Base-by-base conservation (phyloP, 2,329 filamentous ascomycete genomes). In the Orbilia oligospora region DNA sequence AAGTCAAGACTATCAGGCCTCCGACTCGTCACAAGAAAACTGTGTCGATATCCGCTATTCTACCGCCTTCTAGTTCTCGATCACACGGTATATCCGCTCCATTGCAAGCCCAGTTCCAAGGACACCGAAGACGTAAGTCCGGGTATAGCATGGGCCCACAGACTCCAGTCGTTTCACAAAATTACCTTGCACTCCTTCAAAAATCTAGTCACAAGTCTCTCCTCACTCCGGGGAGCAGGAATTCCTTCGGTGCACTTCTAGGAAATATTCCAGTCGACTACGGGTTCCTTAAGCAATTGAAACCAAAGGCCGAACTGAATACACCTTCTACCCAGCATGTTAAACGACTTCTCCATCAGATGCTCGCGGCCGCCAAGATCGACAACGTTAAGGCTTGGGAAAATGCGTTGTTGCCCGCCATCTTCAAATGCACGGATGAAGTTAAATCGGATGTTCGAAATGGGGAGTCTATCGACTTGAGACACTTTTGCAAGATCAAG, bases 401-500 rank as follows among this genome's bases (percentile, higher is more conserved):
- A 83, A 94, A 91, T 81, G 93, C 95, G 0, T 87, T 99, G 12
- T 88, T 97, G 64, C 96, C 96, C 0, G 97, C 99, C 66, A 87
- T 99, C 20, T 87, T 97, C 22, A 92, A 92, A 81, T 96, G 94
- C 80, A 97, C 95, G 0, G 94, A 97, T 81, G 96, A 98, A 83
- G 94, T 99, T 2, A 92, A 97, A 80, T 96, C 96, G 0, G 93
- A 98, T 83, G 93, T 97, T 53, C 91, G 94, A 71, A 89, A 90
- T 70, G 94, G 94, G 30, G 96, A 99, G 84, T 93, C 96, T 83
- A 98, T 99, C 88, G 96, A 99, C 83, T 96, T 99, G 76, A 90
- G 96, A 2, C 94, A 98, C 83, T 99, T 97, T 83, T 93, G 99
- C 80, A 99, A 99, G 83, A 86, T 99, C 33, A 99, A 99, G 84